phyloP scores from a whole-genome alignment of 768 basidiomycete species.

The Candolleomyces eurysporus region DNA sequence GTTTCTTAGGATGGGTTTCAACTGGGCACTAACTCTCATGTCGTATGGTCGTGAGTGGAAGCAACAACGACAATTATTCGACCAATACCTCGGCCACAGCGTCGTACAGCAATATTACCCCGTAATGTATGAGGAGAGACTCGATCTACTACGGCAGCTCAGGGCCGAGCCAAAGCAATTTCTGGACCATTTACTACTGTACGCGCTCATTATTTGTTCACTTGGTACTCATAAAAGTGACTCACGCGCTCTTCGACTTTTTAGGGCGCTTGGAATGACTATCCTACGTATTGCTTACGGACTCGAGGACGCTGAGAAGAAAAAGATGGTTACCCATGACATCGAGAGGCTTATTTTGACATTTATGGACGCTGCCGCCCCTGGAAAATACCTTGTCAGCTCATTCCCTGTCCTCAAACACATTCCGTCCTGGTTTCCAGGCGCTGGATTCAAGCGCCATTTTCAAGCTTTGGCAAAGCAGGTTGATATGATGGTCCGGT shows the following conservation, averaged over 20 bases:
- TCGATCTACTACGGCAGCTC: background rate
- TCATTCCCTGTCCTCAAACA: conserved; percentile 21
- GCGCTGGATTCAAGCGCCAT: conserved; percentile 28
- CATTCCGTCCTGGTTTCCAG: conserved; percentile 36
- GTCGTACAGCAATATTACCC: conserved; percentile 14
- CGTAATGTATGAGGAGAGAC: conserved; percentile 6
- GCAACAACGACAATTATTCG: conserved; percentile 21
- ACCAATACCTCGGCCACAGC: conserved; percentile 22
- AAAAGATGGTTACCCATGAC: conserved; percentile 33
- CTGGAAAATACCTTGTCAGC: conserved; percentile 16
- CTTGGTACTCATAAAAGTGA: background rate
- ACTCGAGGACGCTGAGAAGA: conserved; percentile 19
- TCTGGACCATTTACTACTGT: background rate
- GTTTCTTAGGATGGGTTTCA: conserved; percentile 6
- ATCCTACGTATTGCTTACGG: conserved; percentile 28
- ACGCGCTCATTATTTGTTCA: background rate
- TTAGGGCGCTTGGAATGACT: conserved; percentile 8
- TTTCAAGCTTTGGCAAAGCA: background rate
- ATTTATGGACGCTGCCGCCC: conserved; percentile 17
- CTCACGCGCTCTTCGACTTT: too few relatives aligned
- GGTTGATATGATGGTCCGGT: background rate
- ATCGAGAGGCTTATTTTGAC: conserved; percentile 27
- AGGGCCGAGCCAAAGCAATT: background rate
- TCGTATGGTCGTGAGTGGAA: conserved; percentile 23
- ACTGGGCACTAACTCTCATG: conserved; percentile 3